These are phyloP conservation scores for Hordeum marinum DNA, from an alignment of 176 grass and related monocot species.

Conservation along the genomic window DNA sequence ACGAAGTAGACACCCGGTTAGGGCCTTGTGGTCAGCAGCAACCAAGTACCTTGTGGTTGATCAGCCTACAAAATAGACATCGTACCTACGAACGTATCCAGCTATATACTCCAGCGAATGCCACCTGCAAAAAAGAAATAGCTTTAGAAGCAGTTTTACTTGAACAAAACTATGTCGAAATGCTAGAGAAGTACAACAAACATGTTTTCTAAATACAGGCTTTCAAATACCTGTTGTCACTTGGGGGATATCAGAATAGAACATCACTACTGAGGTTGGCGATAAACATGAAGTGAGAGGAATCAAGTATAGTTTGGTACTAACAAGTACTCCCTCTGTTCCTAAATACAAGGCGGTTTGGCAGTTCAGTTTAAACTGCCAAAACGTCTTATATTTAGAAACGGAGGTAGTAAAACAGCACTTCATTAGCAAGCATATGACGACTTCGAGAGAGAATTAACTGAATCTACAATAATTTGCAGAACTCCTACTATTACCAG, in stretches of 20 bases:
- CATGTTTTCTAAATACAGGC: neutral
- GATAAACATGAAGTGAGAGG: neutral
- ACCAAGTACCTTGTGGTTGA: conserved; percentile 32
- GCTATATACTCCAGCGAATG: conserved; percentile 43
- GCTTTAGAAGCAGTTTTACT: neutral
- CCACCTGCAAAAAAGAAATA: conserved; percentile 19
- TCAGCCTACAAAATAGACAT: conserved; percentile 48
- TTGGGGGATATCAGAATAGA: neutral
- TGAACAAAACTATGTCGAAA: neutral
- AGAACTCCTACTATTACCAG: neutral
- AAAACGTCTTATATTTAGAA: no score
- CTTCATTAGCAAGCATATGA: neutral
- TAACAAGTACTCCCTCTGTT: neutral
- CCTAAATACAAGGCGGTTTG: no score
- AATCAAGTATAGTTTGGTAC: neutral
- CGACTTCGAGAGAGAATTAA: neutral
- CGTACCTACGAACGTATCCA: conserved; percentile 29
- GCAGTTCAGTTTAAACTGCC: no score
- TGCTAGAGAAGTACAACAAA: neutral
- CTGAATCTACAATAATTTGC: neutral
- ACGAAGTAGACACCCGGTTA: conserved; percentile 33
- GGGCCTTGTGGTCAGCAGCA: conserved; percentile 44
- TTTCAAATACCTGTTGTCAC: neutral
- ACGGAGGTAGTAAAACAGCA: neutral
- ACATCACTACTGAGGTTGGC: neutral